Evolutionary conservation across 2,329 filamentous ascomycete genomes (phyloP).

Genomic region (Xylaria sp.): DNA sequence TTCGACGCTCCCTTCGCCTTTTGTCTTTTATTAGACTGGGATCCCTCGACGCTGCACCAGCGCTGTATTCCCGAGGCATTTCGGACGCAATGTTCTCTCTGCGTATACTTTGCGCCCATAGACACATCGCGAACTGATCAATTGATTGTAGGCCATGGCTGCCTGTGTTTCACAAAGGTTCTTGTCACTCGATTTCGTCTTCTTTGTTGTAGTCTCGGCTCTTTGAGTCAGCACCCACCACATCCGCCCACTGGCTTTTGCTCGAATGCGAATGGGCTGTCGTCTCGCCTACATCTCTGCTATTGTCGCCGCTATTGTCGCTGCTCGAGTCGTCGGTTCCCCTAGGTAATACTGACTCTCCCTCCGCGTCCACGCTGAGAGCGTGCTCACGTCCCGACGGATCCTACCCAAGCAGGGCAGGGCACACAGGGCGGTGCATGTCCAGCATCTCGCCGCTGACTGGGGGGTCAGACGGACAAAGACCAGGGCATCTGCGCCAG

Average conservation of each 20-base stretch:
- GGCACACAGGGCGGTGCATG: constrained; percentile 19
- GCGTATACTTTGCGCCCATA: not conserved
- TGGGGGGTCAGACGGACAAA: constrained; percentile 21
- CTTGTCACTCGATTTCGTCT: not conserved
- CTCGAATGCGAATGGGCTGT: constrained; percentile 5
- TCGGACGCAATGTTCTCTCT: not conserved
- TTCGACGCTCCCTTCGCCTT: not conserved
- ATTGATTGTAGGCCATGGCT: constrained; percentile 13
- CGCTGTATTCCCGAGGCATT: not conserved
- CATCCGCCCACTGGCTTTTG: constrained; percentile 4
- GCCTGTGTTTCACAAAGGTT: not conserved
- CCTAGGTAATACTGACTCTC: constrained; percentile 18
- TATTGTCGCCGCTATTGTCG: not conserved
- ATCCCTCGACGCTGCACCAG: not conserved
- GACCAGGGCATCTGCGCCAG: constrained; percentile 20
- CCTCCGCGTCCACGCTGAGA: constrained; percentile 15
- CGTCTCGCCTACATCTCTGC: constrained; percentile 11
- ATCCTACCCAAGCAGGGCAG: constrained; percentile 25
- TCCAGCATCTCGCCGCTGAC: constrained; percentile 24
- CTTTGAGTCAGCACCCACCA: constrained; percentile 7
- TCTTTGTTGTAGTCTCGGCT: not conserved
- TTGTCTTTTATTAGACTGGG: not conserved
- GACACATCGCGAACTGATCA: not conserved
- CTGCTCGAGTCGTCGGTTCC: not conserved
- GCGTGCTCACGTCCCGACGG: constrained; percentile 14